A percentile compares a stretch with the other conserved stretches of the same genome.
Evolutionary conservation across 2,329 filamentous ascomycete genomes (phyloP).

Genomic region (Dryadomyces quercivorus): DNA sequence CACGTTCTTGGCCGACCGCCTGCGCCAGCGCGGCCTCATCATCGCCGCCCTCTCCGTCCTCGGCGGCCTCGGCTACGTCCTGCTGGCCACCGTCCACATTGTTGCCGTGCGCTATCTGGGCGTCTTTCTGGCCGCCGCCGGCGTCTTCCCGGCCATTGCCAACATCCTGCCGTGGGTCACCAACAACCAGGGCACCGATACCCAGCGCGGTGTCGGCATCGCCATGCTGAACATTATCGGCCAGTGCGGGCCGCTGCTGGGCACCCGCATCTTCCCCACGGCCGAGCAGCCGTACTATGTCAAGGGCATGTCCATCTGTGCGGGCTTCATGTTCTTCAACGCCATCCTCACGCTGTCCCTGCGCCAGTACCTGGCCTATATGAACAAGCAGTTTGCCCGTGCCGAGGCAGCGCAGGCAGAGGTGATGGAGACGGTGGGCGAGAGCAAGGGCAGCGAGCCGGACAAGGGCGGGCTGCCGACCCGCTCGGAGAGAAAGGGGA

Average conservation of each 20-base stretch:
- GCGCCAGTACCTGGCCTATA: constrained; percentile 19
- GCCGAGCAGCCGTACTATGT: constrained; percentile 23
- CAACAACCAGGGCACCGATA: constrained; percentile 58
- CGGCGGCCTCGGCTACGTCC: constrained; percentile 50
- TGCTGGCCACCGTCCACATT: constrained; percentile 43
- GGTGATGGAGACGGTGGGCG: not conserved
- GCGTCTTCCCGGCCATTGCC: constrained; percentile 51
- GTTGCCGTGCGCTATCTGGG: constrained; percentile 32
- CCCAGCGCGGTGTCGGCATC: constrained; percentile 50
- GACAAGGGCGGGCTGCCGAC: constrained; percentile 3
- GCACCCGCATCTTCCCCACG: constrained; percentile 49
- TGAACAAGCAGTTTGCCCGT: constrained; percentile 21
- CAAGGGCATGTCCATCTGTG: constrained; percentile 26
- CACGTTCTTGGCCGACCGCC: constrained; percentile 53
- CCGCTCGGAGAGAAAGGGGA: constrained; percentile 10
- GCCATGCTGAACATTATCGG: constrained; percentile 49
- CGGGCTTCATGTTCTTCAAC: constrained; percentile 29
- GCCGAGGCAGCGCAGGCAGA: constrained; percentile 14
- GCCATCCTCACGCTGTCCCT: constrained; percentile 22
- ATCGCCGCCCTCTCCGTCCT: constrained; percentile 43
- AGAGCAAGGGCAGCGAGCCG: not conserved
- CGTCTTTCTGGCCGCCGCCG: constrained; percentile 31
- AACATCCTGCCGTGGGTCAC: constrained; percentile 60
- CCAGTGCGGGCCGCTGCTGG: constrained; percentile 50
- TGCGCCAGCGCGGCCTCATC: constrained; percentile 50